Evolutionary conservation across 768 basidiomycete genomes (phyloP).

Genomic region (Lactifluus pinguis): DNA sequence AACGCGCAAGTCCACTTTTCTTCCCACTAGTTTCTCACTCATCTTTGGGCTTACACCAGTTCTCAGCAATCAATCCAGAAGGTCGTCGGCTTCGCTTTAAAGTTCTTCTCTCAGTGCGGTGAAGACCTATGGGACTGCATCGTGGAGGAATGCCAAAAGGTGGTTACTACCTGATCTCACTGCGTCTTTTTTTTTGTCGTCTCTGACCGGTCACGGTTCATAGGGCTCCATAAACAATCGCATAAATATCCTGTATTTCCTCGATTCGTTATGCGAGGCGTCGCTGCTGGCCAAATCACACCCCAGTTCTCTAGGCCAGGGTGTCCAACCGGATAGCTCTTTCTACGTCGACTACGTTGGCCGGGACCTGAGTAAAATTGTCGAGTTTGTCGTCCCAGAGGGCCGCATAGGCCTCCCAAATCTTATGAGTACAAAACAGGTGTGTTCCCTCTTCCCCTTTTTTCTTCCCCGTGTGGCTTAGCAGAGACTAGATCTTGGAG

Average conservation of each 20-base stretch:
- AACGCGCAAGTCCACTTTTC: conserved; percentile 46
- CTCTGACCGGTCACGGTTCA: not conserved
- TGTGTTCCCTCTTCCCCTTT: conserved; percentile 25
- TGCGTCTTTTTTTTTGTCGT: not conserved
- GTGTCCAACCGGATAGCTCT: conserved; percentile 32
- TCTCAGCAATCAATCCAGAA: conserved; percentile 85
- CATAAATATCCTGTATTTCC: conserved; percentile 90
- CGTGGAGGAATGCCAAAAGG: conserved; percentile 86
- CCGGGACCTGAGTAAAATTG: conserved; percentile 69
- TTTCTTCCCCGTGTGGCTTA: not conserved
- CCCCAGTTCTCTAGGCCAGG: conserved; percentile 32
- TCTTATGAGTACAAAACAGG: conserved; percentile 81
- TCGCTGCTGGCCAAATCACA: conserved; percentile 61
- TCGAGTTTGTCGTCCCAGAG: conserved; percentile 80
- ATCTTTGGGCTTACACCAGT: conserved; percentile 34
- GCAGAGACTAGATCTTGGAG: conserved; percentile 63
- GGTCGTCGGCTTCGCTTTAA: conserved; percentile 76
- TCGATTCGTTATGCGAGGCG: conserved; percentile 80
- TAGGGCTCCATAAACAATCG: conserved; percentile 75
- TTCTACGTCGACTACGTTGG: conserved; percentile 73
- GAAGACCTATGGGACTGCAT: conserved; percentile 95
- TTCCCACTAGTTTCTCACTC: conserved; percentile 6
- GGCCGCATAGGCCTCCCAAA: conserved; percentile 85
- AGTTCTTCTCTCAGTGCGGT: conserved; percentile 75
- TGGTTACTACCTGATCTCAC: conserved; percentile 22